Evolutionary conservation across 352 stramenopile species (phyloP), one percentile per base, ranked within the genome.

Genomic region (Pythium guiyangense): DNA sequence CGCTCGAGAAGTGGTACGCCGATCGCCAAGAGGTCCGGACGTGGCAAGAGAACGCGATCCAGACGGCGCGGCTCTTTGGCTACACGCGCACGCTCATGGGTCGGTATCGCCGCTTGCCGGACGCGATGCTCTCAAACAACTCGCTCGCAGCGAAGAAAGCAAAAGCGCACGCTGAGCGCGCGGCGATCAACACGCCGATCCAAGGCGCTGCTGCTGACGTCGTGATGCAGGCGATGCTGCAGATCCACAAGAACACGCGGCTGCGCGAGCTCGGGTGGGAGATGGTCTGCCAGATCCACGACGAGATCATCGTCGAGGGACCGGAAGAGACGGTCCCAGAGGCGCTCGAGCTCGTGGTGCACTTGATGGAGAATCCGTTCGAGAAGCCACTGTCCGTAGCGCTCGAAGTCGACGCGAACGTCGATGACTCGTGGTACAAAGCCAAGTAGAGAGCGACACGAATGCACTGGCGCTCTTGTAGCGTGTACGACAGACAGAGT

Each of bases 121-220:
- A 99, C 48, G 96, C 97, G 45, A 97, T 86, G 73, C 66, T 90
- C 8, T 70, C 49, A 4, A 72, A 72, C 39, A 78, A 79, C 34
- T 77, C 70, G 39, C 71, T 93, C 20, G 66, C 72, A 2, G 62
- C 71, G 29, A 88, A 86, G 54, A 90, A 90, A 55, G 73, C 83
- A 17, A 88, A 79, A 67, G 73, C 74, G 2, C 95, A 98, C 54
- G 92, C 85, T 17, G 79, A 98, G 55, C 84, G 97, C 22, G 97
- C 97, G 1, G 97, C 96, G 18, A 99, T 99, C 71, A 99, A 99
- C 71, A 99, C 97, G n/a, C 97, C 97, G 17, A 99, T 99, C 55
- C 87, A 96, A 53, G 97, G 97, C 26, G 96, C 96, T 27, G 97
- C 97, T 3, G 97, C 97, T 0, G 97, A 99, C 63, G 90, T 99